A percentile compares a stretch with the other conserved stretches of the same genome.
These are phyloP conservation scores for Aspergillus novoparasiticus DNA, from an alignment of 2,329 filamentous ascomycete genomes.

Conservation along the genomic window DNA sequence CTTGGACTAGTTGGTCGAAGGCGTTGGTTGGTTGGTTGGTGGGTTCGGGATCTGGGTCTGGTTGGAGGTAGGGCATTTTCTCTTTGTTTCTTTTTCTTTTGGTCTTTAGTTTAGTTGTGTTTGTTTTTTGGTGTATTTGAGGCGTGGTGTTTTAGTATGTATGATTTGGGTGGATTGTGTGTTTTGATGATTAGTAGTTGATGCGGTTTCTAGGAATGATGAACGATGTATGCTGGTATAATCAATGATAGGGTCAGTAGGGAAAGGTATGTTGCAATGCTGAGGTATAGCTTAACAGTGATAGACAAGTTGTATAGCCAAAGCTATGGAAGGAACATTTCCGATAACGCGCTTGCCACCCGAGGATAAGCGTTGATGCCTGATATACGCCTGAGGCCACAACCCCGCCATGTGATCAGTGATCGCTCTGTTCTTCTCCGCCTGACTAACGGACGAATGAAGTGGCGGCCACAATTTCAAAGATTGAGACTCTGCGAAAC, in stretches of 20 bases:
- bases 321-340: conserved; percentile 4
- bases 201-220: neutral
- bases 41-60: conserved; percentile 10
- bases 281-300: neutral
- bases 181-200: neutral
- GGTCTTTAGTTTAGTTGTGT: neutral
- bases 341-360: conserved; percentile 15
- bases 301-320: neutral
- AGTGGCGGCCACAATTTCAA: conserved; percentile 37
- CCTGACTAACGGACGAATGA: conserved; percentile 28
- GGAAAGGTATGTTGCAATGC: neutral
- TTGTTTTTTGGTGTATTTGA: neutral
- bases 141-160: neutral
- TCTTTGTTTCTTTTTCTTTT: neutral
- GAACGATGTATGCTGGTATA: neutral
- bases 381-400: conserved; percentile 21
- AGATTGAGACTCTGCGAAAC: conserved; percentile 20
- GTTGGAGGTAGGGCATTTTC: conserved; percentile 40
- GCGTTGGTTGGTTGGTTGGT: conserved; percentile 19
- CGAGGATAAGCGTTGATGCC: conserved; percentile 26
- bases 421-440: conserved; percentile 21
- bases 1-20: conserved; percentile 72
- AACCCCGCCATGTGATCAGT: conserved; percentile 25
- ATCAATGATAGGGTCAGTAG: neutral
- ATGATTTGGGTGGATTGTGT: too few relatives aligned